A percentile compares a stretch with the other conserved stretches of the same genome.
phyloP scores from a whole-genome alignment of 495 filamentous ascomycete species.

The Aspergillus sclerotiicarbonarius region DNA sequence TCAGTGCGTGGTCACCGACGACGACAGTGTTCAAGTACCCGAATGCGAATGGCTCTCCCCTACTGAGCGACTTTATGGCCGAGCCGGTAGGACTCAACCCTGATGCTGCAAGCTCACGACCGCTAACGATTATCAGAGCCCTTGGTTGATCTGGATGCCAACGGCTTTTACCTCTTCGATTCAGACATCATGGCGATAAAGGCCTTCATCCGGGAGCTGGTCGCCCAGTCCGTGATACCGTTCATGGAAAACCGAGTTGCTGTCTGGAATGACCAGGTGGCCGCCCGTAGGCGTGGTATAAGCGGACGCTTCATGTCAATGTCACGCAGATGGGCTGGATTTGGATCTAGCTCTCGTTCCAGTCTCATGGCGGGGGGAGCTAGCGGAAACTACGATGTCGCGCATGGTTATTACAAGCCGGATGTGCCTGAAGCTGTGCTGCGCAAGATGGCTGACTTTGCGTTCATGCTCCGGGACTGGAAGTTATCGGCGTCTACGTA shows the following conservation, averaged over 20 bases:
- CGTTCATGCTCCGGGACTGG: conserved; percentile 94
- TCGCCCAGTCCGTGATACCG: conserved; percentile 86
- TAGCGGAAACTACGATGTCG: conserved; percentile 71
- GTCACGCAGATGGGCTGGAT: conserved; percentile 79
- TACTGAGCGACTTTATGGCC: conserved; percentile 71
- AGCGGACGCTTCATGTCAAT: conserved; percentile 89
- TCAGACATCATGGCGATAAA: conserved; percentile 85
- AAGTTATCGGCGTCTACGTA: conserved; percentile 89
- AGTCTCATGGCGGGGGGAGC: conserved; percentile 37
- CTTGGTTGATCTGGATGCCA: conserved; percentile 62
- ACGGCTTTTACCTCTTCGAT: conserved; percentile 77
- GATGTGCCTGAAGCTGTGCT: conserved; percentile 84
- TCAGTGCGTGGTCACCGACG: conserved; percentile 85
- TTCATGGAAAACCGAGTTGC: conserved; percentile 90
- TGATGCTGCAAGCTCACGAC: not conserved
- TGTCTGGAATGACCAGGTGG: conserved; percentile 96
- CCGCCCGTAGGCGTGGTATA: conserved; percentile 82
- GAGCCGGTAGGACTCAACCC: conserved; percentile 47
- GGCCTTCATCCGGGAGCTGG: conserved; percentile 86
- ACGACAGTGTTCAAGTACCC: conserved; percentile 81
- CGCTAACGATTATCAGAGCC: conserved; percentile 35
- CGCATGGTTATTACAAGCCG: conserved; percentile 76
- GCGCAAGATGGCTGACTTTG: conserved; percentile 90
- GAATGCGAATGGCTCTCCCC: conserved; percentile 86
- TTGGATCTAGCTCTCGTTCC: conserved; percentile 60